A percentile compares a stretch with the other conserved stretches of the same genome.
These are phyloP conservation scores for Asterochloris erici DNA, from an alignment of 139 green algal genomes.

Conservation along the genomic window DNA sequence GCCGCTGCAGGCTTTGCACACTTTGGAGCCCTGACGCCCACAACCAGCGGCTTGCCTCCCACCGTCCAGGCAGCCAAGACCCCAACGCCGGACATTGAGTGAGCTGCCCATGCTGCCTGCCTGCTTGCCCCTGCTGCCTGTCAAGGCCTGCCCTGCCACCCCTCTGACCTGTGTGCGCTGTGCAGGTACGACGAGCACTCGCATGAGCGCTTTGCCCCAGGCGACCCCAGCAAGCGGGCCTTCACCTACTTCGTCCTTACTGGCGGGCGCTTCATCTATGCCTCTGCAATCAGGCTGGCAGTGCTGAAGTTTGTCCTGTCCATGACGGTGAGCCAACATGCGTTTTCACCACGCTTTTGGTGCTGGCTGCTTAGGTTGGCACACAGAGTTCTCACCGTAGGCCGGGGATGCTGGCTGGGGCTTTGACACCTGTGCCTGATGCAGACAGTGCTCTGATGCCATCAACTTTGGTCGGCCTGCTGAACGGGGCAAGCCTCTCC, in stretches of 20 bases:
- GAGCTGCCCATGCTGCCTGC: background rate
- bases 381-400: no score
- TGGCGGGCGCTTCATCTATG: conserved; percentile 97
- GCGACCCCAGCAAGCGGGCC: conserved; percentile 82
- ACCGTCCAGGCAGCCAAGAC: conserved; percentile 69
- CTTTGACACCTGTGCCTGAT: no score
- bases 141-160: background rate
- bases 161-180: background rate
- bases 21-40: conserved; percentile 12
- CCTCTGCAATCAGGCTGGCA: conserved; percentile 86
- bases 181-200: conserved; percentile 85
- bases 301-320: conserved; percentile 97
- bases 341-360: no score
- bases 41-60: conserved; percentile 35
- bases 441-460: no score
- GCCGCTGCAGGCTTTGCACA: conserved; percentile 21
- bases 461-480: no score
- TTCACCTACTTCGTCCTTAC: conserved; percentile 98
- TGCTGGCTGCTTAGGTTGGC: no score
- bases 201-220: conserved; percentile 78
- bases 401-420: no score
- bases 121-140: background rate
- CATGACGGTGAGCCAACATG: conserved; percentile 71
- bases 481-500: no score
- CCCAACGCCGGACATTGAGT: conserved; percentile 58